phyloP scores from a whole-genome alignment of 306 rosid species.

The Begonia loranthoides region DNA sequence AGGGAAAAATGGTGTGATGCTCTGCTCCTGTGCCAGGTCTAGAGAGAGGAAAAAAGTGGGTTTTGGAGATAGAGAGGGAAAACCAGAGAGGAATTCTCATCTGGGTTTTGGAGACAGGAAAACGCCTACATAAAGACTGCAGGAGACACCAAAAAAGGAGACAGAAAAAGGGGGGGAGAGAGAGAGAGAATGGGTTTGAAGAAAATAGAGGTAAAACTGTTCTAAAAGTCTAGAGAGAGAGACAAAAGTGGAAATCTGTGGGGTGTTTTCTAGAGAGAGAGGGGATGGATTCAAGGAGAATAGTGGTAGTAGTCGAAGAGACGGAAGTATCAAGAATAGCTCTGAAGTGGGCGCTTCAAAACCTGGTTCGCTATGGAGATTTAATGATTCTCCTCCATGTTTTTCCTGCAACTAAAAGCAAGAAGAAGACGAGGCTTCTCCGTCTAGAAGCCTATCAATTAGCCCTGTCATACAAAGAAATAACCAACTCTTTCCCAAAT shows the following conservation, averaged over 20 bases:
- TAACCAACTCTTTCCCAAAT: constrained; percentile 52
- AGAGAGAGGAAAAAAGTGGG: no score
- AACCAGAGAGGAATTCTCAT: no score
- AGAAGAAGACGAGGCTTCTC: constrained; percentile 37
- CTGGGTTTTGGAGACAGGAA: no score
- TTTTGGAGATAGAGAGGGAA: no score
- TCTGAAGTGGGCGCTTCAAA: constrained; percentile 65
- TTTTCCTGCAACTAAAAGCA: constrained; percentile 31
- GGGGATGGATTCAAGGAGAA: constrained; percentile 67
- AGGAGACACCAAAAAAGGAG: no score
- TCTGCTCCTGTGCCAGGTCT: no score
- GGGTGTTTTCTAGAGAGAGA: neutral
- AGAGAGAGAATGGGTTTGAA: no score
- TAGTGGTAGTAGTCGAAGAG: constrained; percentile 77
- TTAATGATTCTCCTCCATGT: constrained; percentile 71
- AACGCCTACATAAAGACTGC: no score
- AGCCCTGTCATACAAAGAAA: constrained; percentile 70
- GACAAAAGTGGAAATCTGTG: neutral
- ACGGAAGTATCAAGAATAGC: constrained; percentile 77
- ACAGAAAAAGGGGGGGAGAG: no score
- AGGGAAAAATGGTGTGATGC: no score
- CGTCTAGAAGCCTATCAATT: constrained; percentile 66
- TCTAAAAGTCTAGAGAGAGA: neutral
- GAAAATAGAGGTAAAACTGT: no score
- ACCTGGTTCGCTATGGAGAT: constrained; percentile 66